Base-by-base conservation (phyloP, 1,284 basidiomycete genomes). In the Coniferiporia weirii region DNA sequence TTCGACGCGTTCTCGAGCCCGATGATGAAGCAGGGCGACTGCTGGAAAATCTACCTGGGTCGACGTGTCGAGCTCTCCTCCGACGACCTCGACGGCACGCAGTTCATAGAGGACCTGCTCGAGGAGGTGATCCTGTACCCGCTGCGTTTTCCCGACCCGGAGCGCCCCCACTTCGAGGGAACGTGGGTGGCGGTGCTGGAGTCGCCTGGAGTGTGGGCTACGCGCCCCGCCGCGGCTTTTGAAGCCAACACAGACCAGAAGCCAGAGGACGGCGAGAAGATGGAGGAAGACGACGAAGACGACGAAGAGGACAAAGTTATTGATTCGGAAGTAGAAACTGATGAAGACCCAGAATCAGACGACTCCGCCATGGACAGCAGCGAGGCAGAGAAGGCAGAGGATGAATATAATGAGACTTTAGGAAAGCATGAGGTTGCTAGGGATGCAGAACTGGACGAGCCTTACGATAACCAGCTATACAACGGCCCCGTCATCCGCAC, bases 1-100 rank as follows among this genome's bases (percentile, higher is more conserved):
- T 72, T 66, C 36, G 64, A 69, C 0, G 64, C 70, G 49, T 73
- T 72, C 55, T 61, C 68, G 1, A 68, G 68, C 0, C 66, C 65
- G 0, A 60, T 48, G 4, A 75, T 75, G 71, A 47, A 62, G 22
- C 10, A 61, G 4, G 70, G 69, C 19, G 68, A 73, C 51, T 54
- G 53, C 12, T 75, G 73, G 74, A 71, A 72, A 58, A 71, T 74
- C 15, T 65, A 68, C 47, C 66, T 75, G 1, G 73, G 73, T 3
- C 52, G 73, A 17, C 53, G 67, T 3, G 62, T 75, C 20, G 47
- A 61, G 27, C 66, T 74, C 12, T 70, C 71, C 27, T 61, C 58
- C n/a, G 69, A 71, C 46, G 73, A 75, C 59, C 35, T 63, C 0
- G 73, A 76, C 59, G 74, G 74, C 0, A 65, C 70, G 1, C 32